Base-by-base conservation (phyloP, 177 flowering plant species). In the Vitis hybrid region DNA sequence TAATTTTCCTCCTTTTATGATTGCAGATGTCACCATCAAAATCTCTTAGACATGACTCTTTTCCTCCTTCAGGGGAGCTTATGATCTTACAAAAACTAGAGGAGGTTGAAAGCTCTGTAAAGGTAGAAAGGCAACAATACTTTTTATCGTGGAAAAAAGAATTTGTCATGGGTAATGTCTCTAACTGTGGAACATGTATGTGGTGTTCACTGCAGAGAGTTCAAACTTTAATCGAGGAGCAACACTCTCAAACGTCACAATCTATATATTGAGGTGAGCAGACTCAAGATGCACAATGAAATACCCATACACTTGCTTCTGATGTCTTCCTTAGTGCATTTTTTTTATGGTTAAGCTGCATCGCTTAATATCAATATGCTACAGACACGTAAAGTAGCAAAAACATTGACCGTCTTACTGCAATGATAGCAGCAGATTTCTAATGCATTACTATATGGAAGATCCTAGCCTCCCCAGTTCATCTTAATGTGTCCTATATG, bases 31-130 rank as follows among this genome's bases (percentile, higher is more conserved):
- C 92, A 5, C 90, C 94, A 7, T 70, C 87, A 66, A 87, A 74
- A 76, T 71, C 81, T 71, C 45, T 68, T 1, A 71, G 76, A 65
- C 74, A 75, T 64, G 87, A 84, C 62, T 63, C 79, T 12, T 23
- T 64, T 64, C 64, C 83, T 51, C 73, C 71, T 60, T 62, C 82
- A 15, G 86, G 80, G 52, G 97, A 92, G 60, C 64, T 76, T 2
- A 32, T 74, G 59, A 68, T 91, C 67, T 67, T 91, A 32, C 90
- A 88, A 72, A 91, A 88, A 71, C 73, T 89, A 39, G 92, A 87
- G 68, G 94, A 91, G 70, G 90, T 91, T 66, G 91, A 85, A 74
- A 86, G 81, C 66, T 87, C 91, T 60, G 82, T 92, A 55, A 86
- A 90, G 95, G 95, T 88, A 78, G 65, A 56, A 64, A 70, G 18